Conservation (phyloP, 2,329 filamentous ascomycete genomes). For the Pseudogymnoascus verrucosus region DNA sequence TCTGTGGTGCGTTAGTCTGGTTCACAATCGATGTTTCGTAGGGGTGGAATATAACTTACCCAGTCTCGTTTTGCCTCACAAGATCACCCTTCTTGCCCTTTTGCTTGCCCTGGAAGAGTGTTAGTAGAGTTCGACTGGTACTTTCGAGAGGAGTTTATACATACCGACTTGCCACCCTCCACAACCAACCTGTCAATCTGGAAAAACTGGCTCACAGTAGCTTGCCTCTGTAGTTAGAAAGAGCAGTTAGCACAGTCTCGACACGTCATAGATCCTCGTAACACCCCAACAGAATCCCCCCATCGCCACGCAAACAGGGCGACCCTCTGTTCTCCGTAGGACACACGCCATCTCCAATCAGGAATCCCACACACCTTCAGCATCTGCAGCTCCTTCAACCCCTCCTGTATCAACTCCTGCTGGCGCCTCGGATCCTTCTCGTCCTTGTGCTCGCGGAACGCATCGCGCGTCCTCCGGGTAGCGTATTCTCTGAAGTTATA, state of each 20-base stretch:
- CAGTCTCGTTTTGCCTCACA: constrained; percentile 68
- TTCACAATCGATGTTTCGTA: background rate
- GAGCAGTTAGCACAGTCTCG: constrained; percentile 14
- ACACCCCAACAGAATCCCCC: background rate
- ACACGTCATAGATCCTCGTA: background rate
- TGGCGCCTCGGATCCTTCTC: constrained; percentile 68
- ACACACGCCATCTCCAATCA: too few species aligned
- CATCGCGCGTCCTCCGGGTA: constrained; percentile 79
- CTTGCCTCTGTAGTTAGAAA: constrained; percentile 65
- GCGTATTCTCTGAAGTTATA: constrained; percentile 99
- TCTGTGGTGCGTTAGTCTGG: constrained; percentile 18
- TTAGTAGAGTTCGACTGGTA: background rate
- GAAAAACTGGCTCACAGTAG: constrained; percentile 89
- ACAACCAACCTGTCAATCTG: constrained; percentile 87
- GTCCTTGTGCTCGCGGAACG: constrained; percentile 71
- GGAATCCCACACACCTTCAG: constrained; percentile 65
- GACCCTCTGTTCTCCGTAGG: too few species aligned
- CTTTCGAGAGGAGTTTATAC: constrained; percentile 23
- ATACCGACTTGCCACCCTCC: constrained; percentile 73
- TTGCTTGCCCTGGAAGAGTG: constrained; percentile 54
- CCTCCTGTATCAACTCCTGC: constrained; percentile 85
- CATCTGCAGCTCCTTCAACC: constrained; percentile 75
- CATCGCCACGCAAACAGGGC: background rate
- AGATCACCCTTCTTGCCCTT: constrained; percentile 58
- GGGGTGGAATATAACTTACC: constrained; percentile 42